Evolutionary conservation across 164 flowering plant species (phyloP), one percentile per base, ranked within the genome.

Genomic region (Cinnamomum micranthum): DNA sequence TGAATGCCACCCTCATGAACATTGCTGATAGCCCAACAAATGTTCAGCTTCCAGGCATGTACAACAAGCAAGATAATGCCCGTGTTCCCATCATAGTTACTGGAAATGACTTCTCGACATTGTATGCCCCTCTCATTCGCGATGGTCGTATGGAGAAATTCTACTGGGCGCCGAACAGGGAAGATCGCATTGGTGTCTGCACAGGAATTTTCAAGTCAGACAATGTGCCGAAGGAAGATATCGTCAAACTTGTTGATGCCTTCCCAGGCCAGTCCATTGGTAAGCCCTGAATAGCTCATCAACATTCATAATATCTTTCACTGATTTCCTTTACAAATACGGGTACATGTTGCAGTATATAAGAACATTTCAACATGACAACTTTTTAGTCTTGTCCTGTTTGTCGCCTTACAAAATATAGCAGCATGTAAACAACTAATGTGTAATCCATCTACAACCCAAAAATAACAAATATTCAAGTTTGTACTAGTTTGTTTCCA

Each of bases 111-210:
- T 86, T 84, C 85, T 86, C 88, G 55, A 86, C 86, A 68, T 70
- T 84, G 71, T 86, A 84, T 70, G 88, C 88, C 11, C 88, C 88
- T 67, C 88, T 84, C 69, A 86, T 82, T 69, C 88, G 87, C 72
- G 88, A 84, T 47, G 88, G 86, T 50, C 85, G 86, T 73, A 86
- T 86, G 88, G 86, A 86, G 84, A 86, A 86, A 65, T 86, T 86
- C 80, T 86, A 86, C 81, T 84, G 88, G 88, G 86, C 86, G 2
- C 88, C 86, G 1, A 85, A 82, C 19, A 70, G 88, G 23, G 86
- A 85, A 5, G 88, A 85, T 73, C 74, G 88, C 0, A 77, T 85
- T 63, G 88, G 88, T 68, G 86, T 85, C 52, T 85, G 88, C 85
- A 68, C 14, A 0, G 88, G 88, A 41, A 83, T 85, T 68, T 83